Conservation (phyloP, 768 basidiomycete genomes). For the Mycena crocata region DNA sequence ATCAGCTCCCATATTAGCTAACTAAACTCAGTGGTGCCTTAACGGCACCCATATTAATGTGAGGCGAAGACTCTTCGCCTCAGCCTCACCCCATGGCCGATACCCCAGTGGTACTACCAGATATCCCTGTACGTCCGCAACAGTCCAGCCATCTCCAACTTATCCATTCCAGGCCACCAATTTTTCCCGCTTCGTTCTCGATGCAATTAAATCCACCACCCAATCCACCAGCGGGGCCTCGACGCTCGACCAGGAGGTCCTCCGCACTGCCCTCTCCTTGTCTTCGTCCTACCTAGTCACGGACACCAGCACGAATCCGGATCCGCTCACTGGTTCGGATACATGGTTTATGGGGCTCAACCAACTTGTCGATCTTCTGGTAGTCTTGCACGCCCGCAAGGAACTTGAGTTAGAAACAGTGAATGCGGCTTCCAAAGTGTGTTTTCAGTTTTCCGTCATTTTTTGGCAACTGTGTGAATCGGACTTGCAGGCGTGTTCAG, state of each 20-base stretch:
- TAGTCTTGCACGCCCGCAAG: conserved; percentile 72
- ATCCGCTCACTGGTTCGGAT: conserved; percentile 55
- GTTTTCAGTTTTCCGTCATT: not conserved
- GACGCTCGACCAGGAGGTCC: conserved; percentile 21
- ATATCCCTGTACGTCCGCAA: conserved; percentile 18
- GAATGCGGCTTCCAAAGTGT: conserved; percentile 70
- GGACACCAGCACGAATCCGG: conserved; percentile 74
- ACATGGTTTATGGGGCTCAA: conserved; percentile 79
- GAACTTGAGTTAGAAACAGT: conserved; percentile 85
- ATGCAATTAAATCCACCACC: conserved; percentile 22
- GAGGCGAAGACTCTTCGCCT: conserved; percentile 26
- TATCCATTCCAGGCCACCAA: conserved; percentile 15
- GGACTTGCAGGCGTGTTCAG: conserved; percentile 27
- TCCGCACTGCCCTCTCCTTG: conserved; percentile 17
- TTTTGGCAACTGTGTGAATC: not conserved
- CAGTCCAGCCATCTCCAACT: not conserved
- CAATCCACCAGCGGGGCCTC: not conserved
- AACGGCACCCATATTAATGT: not conserved
- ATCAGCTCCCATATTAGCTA: too few species aligned
- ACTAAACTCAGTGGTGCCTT: too few species aligned
- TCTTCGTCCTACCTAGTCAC: conserved; percentile 53
- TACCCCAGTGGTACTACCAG: not conserved
- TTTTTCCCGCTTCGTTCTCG: conserved; percentile 27
- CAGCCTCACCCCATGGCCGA: conserved; percentile 10
- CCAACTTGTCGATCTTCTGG: conserved; percentile 76